Evolutionary conservation across 2,329 filamentous ascomycete genomes (phyloP), one percentile per base, ranked within the genome.

Genomic region (Colletotrichum truncatum): DNA sequence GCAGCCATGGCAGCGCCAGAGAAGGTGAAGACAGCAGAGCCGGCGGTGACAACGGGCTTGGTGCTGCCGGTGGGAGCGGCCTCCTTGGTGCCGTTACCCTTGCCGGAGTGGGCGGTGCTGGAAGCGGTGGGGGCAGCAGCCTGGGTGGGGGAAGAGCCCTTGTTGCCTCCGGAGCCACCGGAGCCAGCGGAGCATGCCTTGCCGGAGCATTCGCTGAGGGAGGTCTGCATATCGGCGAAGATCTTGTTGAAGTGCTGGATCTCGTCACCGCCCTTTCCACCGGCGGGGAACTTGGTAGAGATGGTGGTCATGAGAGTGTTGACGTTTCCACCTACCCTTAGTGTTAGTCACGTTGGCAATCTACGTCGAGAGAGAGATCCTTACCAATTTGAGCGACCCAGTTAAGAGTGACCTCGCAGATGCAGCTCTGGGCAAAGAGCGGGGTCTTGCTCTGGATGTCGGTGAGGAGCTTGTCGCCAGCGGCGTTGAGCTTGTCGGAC

Each of bases 251-350:
- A 66, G 52, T 64, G 64, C 5, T 7, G 25, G 23, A 66, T 66
- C 52, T 66, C 64, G 10, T 66, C 59, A 7, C 64, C 64, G 16
- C 64, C 64, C 53, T 66, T 66, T 52, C 64, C 64, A 16, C 64
- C 64, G 10, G 59, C 59, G n/a, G 64, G 64, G 59, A 66, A 66
- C 59, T 66, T 66, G 45, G 59, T 53, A 14, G 64, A 66, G 45
- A 66, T 64, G 46, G 64, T 53, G 25, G 52, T 64, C 64, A 66
- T 66, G 30, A 66, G 48, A 21, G 64, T 64, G 53, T 66, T 58
- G 30, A 66, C 64, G 23, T 66, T 63, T 45, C 26, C n/a, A n/a
- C 49, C 64, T 66, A 11, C 5, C 16, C 0, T n/a, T 9, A 11
- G 1, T 25, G 16, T 25, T 26, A 26, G 53, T 36, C 3, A 7